These are phyloP conservation scores for Coemansia sp. DNA, from an alignment of 192 early-diverging fungal species.

Conservation along the genomic window DNA sequence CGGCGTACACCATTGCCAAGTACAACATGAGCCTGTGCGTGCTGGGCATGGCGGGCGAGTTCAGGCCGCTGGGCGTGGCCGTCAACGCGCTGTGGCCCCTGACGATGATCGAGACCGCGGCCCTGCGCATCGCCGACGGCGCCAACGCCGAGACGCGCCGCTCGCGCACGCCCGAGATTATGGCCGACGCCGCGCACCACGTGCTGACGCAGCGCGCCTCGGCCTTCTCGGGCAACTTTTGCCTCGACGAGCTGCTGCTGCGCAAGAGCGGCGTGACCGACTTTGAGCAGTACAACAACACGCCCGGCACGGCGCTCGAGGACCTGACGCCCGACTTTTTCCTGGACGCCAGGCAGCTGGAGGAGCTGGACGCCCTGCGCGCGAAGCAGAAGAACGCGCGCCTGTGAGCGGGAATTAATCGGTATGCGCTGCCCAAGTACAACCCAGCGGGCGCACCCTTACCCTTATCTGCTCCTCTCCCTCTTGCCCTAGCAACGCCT, in stretches of 20 bases:
- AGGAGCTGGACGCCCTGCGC: constrained; percentile 48
- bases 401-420: no score
- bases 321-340: constrained; percentile 71
- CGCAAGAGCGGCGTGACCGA: constrained; percentile 68
- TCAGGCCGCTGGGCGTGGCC: constrained; percentile 65
- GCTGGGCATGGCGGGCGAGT: constrained; percentile 73
- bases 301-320: constrained; percentile 56
- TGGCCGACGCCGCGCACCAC: constrained; percentile 77
- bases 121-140: constrained; percentile 52
- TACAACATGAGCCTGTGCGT: constrained; percentile 78
- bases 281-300: constrained; percentile 57
- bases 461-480: not conserved
- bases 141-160: constrained; percentile 1
- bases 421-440: no score
- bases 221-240: constrained; percentile 67
- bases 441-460: no score
- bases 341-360: constrained; percentile 55
- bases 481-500: not conserved
- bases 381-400: constrained; percentile 11
- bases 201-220: constrained; percentile 64
- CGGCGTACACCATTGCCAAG: constrained; percentile 73
- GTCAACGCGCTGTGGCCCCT: constrained; percentile 81
- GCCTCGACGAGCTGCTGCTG: constrained; percentile 76
- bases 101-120: constrained; percentile 76
- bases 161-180: constrained; percentile 64